Conservation (phyloP, 108 stramenopile genomes). For the Discostella stelligeroides region DNA sequence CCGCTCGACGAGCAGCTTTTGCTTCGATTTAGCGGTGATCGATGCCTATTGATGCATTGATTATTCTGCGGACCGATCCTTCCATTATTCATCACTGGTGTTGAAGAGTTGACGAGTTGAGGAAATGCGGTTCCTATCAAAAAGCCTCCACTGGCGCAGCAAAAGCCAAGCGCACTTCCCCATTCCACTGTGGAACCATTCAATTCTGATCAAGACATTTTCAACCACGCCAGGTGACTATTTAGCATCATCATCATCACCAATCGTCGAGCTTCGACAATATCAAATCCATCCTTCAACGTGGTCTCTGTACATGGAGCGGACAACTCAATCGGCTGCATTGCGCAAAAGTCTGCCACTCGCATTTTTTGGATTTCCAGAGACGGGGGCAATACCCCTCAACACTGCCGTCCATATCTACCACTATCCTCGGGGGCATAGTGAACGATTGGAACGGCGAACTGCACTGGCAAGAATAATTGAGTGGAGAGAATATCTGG, state of each 20-base stretch:
- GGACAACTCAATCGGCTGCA: conserved; percentile 28
- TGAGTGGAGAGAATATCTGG: conserved; percentile 53
- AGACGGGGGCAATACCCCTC: conserved; percentile 59
- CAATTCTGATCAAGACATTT: too few relatives aligned
- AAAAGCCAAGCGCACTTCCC: too few relatives aligned
- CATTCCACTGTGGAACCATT: too few relatives aligned
- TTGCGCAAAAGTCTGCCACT: conserved; percentile 50
- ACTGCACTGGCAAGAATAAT: conserved; percentile 19
- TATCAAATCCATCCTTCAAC: conserved; percentile 49
- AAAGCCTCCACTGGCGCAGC: too few relatives aligned
- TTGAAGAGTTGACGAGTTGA: too few relatives aligned
- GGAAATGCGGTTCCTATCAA: too few relatives aligned
- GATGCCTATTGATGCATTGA: too few relatives aligned
- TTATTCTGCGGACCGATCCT: too few relatives aligned
- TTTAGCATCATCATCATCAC: conserved; percentile 4
- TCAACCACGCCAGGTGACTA: neutral
- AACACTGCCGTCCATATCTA: conserved; percentile 65
- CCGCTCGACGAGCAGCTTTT: too few relatives aligned
- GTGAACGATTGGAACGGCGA: conserved; percentile 48
- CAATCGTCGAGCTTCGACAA: conserved; percentile 66
- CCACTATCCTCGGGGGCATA: conserved; percentile 59
- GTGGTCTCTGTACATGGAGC: conserved; percentile 29
- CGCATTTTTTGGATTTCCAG: conserved; percentile 57
- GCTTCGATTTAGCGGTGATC: too few relatives aligned
- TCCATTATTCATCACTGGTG: too few relatives aligned